Evolutionary conservation across 768 basidiomycete species (phyloP).

Genomic region (Suillus occidentalis): DNA sequence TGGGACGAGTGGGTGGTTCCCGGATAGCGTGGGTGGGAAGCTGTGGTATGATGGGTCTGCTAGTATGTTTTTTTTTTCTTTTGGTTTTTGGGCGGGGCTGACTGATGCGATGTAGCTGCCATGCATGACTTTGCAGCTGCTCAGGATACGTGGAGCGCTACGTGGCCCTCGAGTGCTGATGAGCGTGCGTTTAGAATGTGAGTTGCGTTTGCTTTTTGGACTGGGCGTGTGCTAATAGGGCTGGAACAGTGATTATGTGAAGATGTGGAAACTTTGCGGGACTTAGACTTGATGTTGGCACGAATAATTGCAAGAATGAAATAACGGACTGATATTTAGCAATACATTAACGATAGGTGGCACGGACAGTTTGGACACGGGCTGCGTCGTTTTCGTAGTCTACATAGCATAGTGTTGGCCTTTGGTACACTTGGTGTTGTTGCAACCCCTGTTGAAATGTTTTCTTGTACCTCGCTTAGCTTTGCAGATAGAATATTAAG

Average conservation of each 20-base stretch:
- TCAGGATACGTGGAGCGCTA: constrained; percentile 67
- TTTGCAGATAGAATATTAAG: not conserved
- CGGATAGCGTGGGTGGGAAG: constrained; percentile 51
- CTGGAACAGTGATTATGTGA: constrained; percentile 29
- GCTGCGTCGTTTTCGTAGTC: no score
- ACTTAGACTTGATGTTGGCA: not conserved
- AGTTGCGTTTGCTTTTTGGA: not conserved
- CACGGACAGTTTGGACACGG: no score
- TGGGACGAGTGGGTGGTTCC: constrained; percentile 63
- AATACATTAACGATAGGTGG: no score
- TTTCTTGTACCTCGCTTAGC: not conserved
- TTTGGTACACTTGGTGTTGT: no score
- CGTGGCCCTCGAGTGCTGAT: constrained; percentile 67
- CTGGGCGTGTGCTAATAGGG: not conserved
- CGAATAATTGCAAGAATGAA: not conserved
- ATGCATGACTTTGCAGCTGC: constrained; percentile 68
- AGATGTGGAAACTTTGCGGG: constrained; percentile 34
- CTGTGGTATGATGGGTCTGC: constrained; percentile 61
- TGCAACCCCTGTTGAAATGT: not conserved
- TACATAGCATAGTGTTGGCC: no score
- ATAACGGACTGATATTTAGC: not conserved
- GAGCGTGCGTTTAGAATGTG: constrained; percentile 72
- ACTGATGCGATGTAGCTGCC: constrained; percentile 37
- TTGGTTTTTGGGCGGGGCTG: constrained; percentile 13
- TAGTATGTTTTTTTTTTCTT: constrained; percentile 37